These are phyloP conservation scores for Pleurotus sapidus DNA, from an alignment of 768 basidiomycete genomes.

Conservation along the genomic window DNA sequence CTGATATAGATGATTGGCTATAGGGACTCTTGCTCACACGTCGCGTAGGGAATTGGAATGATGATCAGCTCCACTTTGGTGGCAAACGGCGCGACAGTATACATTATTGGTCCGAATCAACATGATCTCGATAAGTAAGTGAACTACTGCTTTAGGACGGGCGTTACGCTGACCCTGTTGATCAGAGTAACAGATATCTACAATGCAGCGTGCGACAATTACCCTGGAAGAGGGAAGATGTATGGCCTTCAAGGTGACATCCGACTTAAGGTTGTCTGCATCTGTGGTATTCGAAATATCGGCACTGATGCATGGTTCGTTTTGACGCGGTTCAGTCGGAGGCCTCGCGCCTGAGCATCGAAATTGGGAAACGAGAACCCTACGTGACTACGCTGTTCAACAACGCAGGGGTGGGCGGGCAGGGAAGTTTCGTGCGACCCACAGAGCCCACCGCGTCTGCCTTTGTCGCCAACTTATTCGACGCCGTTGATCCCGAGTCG, in stretches of 20 bases:
- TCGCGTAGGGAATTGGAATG: conserved; percentile 40
- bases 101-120: conserved; percentile 42
- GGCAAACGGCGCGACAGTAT: conserved; percentile 47
- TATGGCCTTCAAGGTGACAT: conserved; percentile 40
- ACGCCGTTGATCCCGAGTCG: conserved; percentile 30
- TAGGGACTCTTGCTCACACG: not conserved
- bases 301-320: not conserved
- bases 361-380: conserved; percentile 32
- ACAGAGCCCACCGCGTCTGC: conserved; percentile 28
- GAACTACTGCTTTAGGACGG: not conserved
- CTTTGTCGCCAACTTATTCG: conserved; percentile 37
- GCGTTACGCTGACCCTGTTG: not conserved
- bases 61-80: conserved; percentile 46
- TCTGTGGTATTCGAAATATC: not conserved
- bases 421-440: conserved; percentile 25
- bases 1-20: not conserved
- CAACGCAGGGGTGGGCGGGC: conserved; percentile 36
- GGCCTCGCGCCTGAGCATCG: conserved; percentile 37
- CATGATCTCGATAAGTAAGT: conserved; percentile 35
- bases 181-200: conserved; percentile 31
- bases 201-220: conserved; percentile 30
- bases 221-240: conserved; percentile 29
- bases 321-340: conserved; percentile 28
- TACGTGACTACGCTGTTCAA: conserved; percentile 47
- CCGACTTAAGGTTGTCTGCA: conserved; percentile 29